Evolutionary conservation across 2,329 filamentous ascomycete species (phyloP).

Genomic region (Pyrenophora tritici-repentis): DNA sequence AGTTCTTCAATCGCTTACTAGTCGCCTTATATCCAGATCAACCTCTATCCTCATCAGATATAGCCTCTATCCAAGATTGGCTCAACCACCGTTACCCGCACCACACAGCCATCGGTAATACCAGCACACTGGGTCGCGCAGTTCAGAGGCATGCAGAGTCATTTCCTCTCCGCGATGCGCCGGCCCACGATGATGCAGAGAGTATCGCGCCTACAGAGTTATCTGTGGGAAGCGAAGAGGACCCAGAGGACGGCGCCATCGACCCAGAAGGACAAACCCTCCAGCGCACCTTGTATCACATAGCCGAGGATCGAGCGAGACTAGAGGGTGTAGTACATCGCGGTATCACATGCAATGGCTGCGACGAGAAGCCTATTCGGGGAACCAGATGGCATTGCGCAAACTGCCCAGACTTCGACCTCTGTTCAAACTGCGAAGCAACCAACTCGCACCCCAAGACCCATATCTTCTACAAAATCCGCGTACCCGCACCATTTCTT

Average conservation of each 20-base stretch:
- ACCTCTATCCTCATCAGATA: constrained; percentile 25
- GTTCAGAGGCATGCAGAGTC: constrained; percentile 28
- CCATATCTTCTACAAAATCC: constrained; percentile 96
- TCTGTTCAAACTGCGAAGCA: constrained; percentile 89
- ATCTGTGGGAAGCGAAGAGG: constrained; percentile 37
- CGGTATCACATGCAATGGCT: constrained; percentile 89
- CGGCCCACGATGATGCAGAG: constrained; percentile 27
- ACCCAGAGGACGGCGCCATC: constrained; percentile 49
- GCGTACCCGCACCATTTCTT: constrained; percentile 83
- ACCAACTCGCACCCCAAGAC: constrained; percentile 80
- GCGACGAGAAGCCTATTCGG: constrained; percentile 84
- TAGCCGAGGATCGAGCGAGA: constrained; percentile 89
- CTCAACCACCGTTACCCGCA: constrained; percentile 25
- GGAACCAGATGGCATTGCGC: constrained; percentile 92
- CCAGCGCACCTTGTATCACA: constrained; percentile 83
- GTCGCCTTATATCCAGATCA: constrained; percentile 25
- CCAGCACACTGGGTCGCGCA: constrained; percentile 22
- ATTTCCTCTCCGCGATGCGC: constrained; percentile 11
- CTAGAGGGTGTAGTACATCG: constrained; percentile 80
- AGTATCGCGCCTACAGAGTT: constrained; percentile 41
- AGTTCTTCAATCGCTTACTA: constrained; percentile 39
- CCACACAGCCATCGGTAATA: constrained; percentile 1
- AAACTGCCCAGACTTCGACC: constrained; percentile 94
- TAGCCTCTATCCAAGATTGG: constrained; percentile 24
- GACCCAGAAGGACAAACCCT: constrained; percentile 72